These are phyloP conservation scores for Malassezia caprae DNA, from an alignment of 1,284 basidiomycete species.

Conservation along the genomic window DNA sequence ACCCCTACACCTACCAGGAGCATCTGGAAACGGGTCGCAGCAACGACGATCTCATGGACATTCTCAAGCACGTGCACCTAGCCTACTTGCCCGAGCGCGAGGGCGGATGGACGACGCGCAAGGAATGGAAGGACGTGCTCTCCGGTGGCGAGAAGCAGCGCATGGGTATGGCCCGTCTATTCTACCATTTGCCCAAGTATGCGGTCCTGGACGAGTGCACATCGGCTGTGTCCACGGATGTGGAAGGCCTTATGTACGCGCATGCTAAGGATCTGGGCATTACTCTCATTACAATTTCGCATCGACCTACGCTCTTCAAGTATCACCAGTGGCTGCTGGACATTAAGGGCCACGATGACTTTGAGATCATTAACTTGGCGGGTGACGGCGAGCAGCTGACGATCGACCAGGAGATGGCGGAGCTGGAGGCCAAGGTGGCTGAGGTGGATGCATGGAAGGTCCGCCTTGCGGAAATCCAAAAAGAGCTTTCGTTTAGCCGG, in stretches of 20 bases:
- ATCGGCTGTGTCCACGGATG: slow-evolving; percentile 88
- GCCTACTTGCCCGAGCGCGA: slow-evolving; percentile 76
- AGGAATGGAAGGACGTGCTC: slow-evolving; percentile 68
- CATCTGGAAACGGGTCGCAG: slow-evolving; percentile 52
- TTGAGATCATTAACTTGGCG: slow-evolving; percentile 59
- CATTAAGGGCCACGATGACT: slow-evolving; percentile 58
- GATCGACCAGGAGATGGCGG: slow-evolving; percentile 51
- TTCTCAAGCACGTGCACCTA: slow-evolving; percentile 69
- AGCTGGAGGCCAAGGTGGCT: slow-evolving; percentile 44
- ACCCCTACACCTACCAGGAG: slow-evolving; percentile 41
- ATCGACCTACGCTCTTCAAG: slow-evolving; percentile 53
- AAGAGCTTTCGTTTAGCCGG: slow-evolving; percentile 48
- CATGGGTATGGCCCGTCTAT: slow-evolving; percentile 55
- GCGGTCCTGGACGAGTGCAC: slow-evolving; percentile 68
- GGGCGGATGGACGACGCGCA: slow-evolving; percentile 64
- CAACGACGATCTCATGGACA: slow-evolving; percentile 62
- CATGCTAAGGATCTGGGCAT: slow-evolving; percentile 83
- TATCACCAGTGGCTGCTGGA: slow-evolving; percentile 74
- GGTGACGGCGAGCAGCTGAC: slow-evolving; percentile 65
- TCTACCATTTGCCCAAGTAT: slow-evolving; percentile 66
- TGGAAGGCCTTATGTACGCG: slow-evolving; percentile 91
- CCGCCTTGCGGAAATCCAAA: slow-evolving; percentile 48
- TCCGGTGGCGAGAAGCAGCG: slow-evolving; percentile 89
- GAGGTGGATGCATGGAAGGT: slow-evolving; percentile 49
- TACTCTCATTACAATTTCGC: slow-evolving; percentile 71